phyloP scores from a whole-genome alignment of 768 basidiomycete genomes.

The Russula compacta region DNA sequence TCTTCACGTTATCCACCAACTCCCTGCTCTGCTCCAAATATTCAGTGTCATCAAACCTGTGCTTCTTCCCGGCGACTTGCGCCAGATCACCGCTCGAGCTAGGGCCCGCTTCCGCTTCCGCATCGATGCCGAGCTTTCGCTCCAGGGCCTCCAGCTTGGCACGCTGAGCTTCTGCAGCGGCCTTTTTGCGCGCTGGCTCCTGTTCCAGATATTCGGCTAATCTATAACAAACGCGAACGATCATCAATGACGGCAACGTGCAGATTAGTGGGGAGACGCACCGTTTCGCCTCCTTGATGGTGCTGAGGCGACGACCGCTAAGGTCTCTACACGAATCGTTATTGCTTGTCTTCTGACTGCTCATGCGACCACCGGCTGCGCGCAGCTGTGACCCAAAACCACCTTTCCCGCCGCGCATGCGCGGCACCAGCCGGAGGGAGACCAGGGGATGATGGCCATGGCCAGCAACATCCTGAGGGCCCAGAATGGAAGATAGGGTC shows the following conservation, averaged over 20 bases:
- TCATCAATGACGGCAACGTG: background rate
- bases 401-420: constrained; percentile 86
- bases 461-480: constrained; percentile 14
- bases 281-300: constrained; percentile 95
- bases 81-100: constrained; percentile 32
- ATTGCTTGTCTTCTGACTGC: constrained; percentile 88
- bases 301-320: constrained; percentile 80
- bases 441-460: constrained; percentile 32
- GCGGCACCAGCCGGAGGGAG: constrained; percentile 63
- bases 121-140: constrained; percentile 68
- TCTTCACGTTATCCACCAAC: constrained; percentile 85
- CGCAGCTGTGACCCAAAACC: constrained; percentile 95
- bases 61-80: constrained; percentile 63
- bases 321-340: constrained; percentile 93
- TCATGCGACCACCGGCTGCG: constrained; percentile 97
- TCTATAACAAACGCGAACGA: constrained; percentile 30
- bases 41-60: constrained; percentile 85
- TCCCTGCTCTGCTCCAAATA: constrained; percentile 88
- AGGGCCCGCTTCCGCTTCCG: constrained; percentile 29
- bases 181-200: constrained; percentile 73
- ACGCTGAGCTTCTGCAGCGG: constrained; percentile 65
- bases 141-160: constrained; percentile 82
- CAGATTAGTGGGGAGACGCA: constrained; percentile 29
- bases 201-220: constrained; percentile 79
- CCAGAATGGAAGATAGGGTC: constrained; percentile 30